These are phyloP conservation scores for Kwoniella sp. DNA, from an alignment of 768 basidiomycete genomes.

Conservation along the genomic window DNA sequence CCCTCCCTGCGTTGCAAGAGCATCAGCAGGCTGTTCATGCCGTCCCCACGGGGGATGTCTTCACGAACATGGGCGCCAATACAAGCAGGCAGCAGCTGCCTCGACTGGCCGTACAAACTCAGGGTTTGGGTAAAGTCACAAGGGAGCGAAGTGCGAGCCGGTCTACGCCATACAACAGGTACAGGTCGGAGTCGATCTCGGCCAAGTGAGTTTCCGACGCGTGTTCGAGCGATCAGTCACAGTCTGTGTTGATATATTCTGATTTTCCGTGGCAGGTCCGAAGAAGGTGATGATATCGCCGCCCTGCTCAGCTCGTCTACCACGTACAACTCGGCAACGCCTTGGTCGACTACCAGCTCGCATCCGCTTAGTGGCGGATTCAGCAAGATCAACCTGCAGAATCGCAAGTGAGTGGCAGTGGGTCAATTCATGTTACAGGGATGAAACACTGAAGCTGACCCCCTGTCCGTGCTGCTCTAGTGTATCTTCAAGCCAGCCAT, in stretches of 20 bases:
- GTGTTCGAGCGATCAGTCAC: background rate
- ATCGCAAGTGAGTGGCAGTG: conserved; percentile 18
- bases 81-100: conserved; percentile 14
- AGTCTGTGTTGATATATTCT: background rate
- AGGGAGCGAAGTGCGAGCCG: conserved; percentile 30
- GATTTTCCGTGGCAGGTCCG: conserved; percentile 22
- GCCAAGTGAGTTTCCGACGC: conserved; percentile 24
- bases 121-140: conserved; percentile 25
- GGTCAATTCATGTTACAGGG: background rate
- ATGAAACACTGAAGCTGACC: background rate
- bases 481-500: conserved; percentile 9
- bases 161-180: conserved; percentile 30
- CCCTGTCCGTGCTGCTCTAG: conserved; percentile 17
- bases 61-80: background rate
- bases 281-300: conserved; percentile 22
- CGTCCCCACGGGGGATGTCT: conserved; percentile 6
- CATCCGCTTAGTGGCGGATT: conserved; percentile 11
- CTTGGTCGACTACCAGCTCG: conserved; percentile 19
- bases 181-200: conserved; percentile 33
- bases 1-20: conserved; percentile 2
- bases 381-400: conserved; percentile 31
- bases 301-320: conserved; percentile 16
- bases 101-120: conserved; percentile 31
- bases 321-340: conserved; percentile 11
- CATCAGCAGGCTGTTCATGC: conserved; percentile 2